Conservation (phyloP, 225 moss, liverwort and hornwort genomes). For the Marchantia paleacea region DNA sequence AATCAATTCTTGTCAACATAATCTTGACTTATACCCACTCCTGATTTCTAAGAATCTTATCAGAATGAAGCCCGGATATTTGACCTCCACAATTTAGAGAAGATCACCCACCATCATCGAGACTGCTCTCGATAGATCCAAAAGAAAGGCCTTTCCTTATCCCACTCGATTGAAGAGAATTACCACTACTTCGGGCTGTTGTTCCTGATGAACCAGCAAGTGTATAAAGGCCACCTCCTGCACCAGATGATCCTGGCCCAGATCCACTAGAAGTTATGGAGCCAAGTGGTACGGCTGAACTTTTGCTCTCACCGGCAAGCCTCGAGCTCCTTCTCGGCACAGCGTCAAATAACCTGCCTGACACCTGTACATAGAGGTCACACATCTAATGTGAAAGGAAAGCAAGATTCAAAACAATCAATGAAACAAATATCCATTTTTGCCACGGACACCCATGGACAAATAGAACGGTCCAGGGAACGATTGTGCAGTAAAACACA, state of each 20-base stretch:
- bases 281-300: constrained; percentile 39
- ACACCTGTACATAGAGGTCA: constrained; percentile 51
- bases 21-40: neutral
- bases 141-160: constrained; percentile 65
- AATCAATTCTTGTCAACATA: too few species aligned
- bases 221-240: constrained; percentile 38
- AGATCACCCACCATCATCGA: constrained; percentile 65
- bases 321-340: constrained; percentile 86
- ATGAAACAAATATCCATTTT: neutral
- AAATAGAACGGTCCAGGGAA: neutral
- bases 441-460: neutral
- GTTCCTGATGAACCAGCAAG: constrained; percentile 45
- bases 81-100: neutral
- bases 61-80: neutral
- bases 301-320: constrained; percentile 57
- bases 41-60: neutral
- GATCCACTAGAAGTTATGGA: constrained; percentile 35
- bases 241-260: constrained; percentile 36
- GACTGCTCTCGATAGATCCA: constrained; percentile 50
- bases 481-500: neutral
- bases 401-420: neutral
- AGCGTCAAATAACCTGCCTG: constrained; percentile 90
- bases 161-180: constrained; percentile 45
- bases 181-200: constrained; percentile 49
- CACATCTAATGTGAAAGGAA: neutral